Percentiles rank a stretch among this genome's conserved stretches.
Conservation (phyloP, 345 rosid genomes). For the Erodium maritimum region DNA sequence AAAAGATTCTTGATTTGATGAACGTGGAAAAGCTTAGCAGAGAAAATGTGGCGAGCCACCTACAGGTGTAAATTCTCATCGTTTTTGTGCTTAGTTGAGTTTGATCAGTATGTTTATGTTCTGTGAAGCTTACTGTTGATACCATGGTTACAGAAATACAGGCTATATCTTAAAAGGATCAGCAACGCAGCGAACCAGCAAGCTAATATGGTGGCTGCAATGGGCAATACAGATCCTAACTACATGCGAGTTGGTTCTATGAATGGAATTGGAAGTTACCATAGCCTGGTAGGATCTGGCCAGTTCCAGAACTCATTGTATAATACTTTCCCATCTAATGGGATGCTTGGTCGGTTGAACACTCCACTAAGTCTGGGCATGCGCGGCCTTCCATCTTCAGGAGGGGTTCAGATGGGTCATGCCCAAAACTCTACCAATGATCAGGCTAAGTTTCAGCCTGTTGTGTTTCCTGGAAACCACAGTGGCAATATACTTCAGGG, state of each 20-base stretch:
- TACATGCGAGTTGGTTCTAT: constrained; percentile 46
- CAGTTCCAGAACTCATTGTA: constrained; percentile 38
- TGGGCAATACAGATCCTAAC: constrained; percentile 42
- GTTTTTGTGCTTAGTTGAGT: constrained; percentile 1
- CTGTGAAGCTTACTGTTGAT: neutral
- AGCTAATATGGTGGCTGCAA: constrained; percentile 46
- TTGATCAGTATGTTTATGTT: neutral
- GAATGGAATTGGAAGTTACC: constrained; percentile 40
- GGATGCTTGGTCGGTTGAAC: constrained; percentile 58
- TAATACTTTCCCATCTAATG: constrained; percentile 42
- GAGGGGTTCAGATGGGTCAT: constrained; percentile 26
- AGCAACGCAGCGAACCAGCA: constrained; percentile 36
- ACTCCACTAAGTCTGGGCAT: constrained; percentile 52
- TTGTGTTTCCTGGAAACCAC: constrained; percentile 22
- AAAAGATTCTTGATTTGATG: constrained; percentile 88
- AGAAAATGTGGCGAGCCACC: constrained; percentile 96
- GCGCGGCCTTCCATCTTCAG: constrained; percentile 50
- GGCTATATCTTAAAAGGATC: constrained; percentile 60
- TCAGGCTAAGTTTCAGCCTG: constrained; percentile 40
- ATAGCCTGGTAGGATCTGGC: constrained; percentile 31
- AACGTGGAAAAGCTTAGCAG: constrained; percentile 82
- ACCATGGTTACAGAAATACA: constrained; percentile 45
- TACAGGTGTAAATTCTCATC: constrained; percentile 36
- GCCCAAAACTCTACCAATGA: constrained; percentile 18
- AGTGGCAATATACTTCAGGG: constrained; percentile 56